Evolutionary conservation across 2,329 filamentous ascomycete species (phyloP).

Genomic region (Lachnellula suecica): DNA sequence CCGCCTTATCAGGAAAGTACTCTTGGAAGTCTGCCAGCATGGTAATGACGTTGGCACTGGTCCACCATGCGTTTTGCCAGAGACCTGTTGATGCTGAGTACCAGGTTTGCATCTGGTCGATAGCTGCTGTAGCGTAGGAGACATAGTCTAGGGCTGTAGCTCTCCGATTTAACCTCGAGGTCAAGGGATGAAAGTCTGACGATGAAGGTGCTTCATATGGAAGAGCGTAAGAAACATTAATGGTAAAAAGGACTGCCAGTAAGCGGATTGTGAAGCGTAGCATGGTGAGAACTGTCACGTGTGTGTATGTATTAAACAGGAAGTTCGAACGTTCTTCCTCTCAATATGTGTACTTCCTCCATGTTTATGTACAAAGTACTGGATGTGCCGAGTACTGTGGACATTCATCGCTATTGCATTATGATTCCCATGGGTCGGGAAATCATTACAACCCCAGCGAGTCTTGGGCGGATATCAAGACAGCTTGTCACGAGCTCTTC

Average conservation of each 20-base stretch:
- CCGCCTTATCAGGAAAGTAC: slow-evolving; percentile 19
- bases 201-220: slow-evolving; percentile 6
- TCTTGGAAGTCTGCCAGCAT: slow-evolving; percentile 54
- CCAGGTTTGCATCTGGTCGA: slow-evolving; percentile 55
- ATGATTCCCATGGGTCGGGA: slow-evolving; percentile 1
- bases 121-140: slow-evolving; percentile 31
- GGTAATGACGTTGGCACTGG: slow-evolving; percentile 66
- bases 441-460: slow-evolving; percentile 6
- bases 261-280: neutral
- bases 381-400: neutral
- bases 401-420: neutral
- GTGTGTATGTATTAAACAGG: neutral
- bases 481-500: neutral
- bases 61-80: slow-evolving; percentile 71
- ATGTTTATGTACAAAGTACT: slow-evolving; percentile 1
- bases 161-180: slow-evolving; percentile 5
- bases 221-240: slow-evolving; percentile 9
- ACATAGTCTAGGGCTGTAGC: slow-evolving; percentile 21
- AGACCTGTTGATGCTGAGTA: slow-evolving; percentile 60
- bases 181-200: neutral
- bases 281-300: slow-evolving; percentile 8
- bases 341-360: neutral
- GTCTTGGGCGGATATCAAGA: neutral
- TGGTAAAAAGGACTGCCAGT: slow-evolving; percentile 1
- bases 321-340: neutral